phyloP scores from a whole-genome alignment of 306 rosid genomes.

The Lupinus albus region DNA sequence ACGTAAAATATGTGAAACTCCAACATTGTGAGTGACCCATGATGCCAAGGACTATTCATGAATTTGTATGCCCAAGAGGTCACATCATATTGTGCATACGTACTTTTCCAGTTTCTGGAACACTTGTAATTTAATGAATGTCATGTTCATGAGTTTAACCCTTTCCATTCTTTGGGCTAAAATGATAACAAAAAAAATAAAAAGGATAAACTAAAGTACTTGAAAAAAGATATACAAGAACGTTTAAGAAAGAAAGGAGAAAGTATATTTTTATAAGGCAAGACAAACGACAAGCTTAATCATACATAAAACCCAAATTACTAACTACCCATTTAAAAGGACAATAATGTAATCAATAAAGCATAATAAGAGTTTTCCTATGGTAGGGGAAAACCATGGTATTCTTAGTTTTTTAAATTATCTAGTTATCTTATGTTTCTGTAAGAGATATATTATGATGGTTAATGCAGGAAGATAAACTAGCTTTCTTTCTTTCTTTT shows the following conservation, averaged over 20 bases:
- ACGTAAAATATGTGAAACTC: background rate
- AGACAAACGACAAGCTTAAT: conserved; percentile 2
- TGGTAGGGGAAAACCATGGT: background rate
- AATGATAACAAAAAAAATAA: too few relatives aligned
- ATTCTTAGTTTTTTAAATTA: background rate
- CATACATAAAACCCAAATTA: conserved; percentile 1
- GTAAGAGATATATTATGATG: background rate
- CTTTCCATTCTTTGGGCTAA: background rate
- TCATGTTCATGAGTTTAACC: background rate
- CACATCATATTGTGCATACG: background rate
- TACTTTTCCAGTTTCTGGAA: conserved; percentile 6
- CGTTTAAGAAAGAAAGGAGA: background rate
- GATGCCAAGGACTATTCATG: conserved; percentile 4
- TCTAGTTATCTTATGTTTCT: background rate
- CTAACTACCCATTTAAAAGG: background rate
- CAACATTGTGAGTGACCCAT: conserved; percentile 13
- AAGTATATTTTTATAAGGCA: background rate
- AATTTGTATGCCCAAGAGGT: background rate
- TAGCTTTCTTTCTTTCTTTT: background rate
- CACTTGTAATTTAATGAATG: background rate
- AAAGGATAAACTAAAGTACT: background rate
- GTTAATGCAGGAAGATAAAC: background rate
- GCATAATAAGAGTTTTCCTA: background rate
- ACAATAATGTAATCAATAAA: background rate
- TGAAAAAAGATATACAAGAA: background rate